Conservation (phyloP, 164 flowering plant species). For the Pachysandra terminalis region DNA sequence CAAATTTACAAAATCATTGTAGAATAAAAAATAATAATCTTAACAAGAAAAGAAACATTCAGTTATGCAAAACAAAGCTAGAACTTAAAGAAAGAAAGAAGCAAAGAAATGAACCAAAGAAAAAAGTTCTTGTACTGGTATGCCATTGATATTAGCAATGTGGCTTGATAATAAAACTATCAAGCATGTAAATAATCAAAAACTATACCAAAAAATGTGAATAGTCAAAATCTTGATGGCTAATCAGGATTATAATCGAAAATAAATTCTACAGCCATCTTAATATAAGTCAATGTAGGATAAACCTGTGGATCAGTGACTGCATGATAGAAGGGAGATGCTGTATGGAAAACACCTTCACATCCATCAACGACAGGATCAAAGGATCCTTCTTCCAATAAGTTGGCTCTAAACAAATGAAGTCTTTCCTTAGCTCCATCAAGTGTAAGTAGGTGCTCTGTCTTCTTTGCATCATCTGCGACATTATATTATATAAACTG, state of each 20-base stretch:
- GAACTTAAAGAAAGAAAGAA: no score
- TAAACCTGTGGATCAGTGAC: conserved; percentile 14
- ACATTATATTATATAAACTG: not conserved
- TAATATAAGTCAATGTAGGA: not conserved
- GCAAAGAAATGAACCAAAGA: not conserved
- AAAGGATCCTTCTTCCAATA: conserved; percentile 24
- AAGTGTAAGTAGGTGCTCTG: conserved; percentile 19
- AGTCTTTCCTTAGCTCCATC: conserved; percentile 28
- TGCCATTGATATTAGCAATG: not conserved
- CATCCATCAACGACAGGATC: conserved; percentile 24
- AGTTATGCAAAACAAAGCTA: not conserved
- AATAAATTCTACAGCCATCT: not conserved
- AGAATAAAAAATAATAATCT: not conserved
- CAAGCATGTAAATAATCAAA: not conserved
- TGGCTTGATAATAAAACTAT: not conserved
- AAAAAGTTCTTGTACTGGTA: not conserved
- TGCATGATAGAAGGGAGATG: conserved; percentile 19
- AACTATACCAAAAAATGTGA: no score
- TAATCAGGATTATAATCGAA: not conserved
- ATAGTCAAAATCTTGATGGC: not conserved
- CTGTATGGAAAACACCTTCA: conserved; percentile 28
- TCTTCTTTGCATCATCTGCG: conserved; percentile 17
- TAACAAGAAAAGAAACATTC: not conserved
- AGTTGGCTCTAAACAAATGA: conserved; percentile 21
- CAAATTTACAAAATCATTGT: no score